phyloP scores from a whole-genome alignment of 768 basidiomycete species.

The Serendipita sp. region DNA sequence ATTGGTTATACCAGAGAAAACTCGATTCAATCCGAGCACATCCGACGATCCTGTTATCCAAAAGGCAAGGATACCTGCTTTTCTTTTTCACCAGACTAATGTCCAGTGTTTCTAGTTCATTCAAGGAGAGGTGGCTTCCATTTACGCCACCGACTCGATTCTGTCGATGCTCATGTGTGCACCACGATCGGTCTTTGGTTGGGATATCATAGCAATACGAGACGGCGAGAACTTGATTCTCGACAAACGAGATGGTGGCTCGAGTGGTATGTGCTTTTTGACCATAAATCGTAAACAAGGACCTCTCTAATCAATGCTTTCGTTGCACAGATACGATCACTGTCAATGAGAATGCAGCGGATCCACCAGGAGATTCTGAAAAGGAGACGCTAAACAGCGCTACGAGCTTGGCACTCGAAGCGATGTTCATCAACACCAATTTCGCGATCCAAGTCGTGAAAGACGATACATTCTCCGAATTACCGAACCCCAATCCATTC shows the following conservation, averaged over 20 bases:
- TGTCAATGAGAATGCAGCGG: slow-evolving; percentile 95
- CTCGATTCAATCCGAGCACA: slow-evolving; percentile 94
- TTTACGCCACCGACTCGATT: slow-evolving; percentile 92
- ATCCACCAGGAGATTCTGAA: slow-evolving; percentile 82
- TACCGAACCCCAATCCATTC: slow-evolving; percentile 87
- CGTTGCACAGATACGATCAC: slow-evolving; percentile 55
- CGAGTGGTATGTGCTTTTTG: slow-evolving; percentile 38
- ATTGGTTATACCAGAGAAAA: slow-evolving; percentile 81
- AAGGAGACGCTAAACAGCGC: slow-evolving; percentile 81
- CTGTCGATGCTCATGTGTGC: slow-evolving; percentile 93
- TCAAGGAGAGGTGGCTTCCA: slow-evolving; percentile 58
- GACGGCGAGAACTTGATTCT: slow-evolving; percentile 89
- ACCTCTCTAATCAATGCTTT: not conserved
- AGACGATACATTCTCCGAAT: slow-evolving; percentile 51
- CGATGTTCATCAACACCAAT: slow-evolving; percentile 98
- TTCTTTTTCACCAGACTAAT: not conserved
- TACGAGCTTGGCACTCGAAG: slow-evolving; percentile 85
- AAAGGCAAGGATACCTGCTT: slow-evolving; percentile 33
- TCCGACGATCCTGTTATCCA: slow-evolving; percentile 96
- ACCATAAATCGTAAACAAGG: no score
- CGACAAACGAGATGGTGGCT: slow-evolving; percentile 94
- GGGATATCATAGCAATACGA: slow-evolving; percentile 92
- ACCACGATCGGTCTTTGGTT: slow-evolving; percentile 87
- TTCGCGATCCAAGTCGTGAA: slow-evolving; percentile 91
- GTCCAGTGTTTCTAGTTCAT: slow-evolving; percentile 38